These are phyloP conservation scores for Fraxinus sp. DNA, from an alignment of 305 asterid genomes.

Conservation along the genomic window DNA sequence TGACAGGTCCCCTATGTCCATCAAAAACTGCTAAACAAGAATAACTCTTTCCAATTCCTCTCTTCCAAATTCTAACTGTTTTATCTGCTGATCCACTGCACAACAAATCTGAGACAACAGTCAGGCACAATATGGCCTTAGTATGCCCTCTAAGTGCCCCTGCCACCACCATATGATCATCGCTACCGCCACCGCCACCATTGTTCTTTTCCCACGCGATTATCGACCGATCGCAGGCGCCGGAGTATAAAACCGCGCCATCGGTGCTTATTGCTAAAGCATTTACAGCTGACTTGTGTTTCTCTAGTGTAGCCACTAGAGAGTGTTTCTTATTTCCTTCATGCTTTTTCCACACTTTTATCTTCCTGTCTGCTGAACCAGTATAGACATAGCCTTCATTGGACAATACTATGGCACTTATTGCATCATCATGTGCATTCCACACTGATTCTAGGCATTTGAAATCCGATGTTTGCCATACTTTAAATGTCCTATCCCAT, in stretches of 20 bases:
- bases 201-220: conserved; percentile 69
- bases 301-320: conserved; percentile 45
- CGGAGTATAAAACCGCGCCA: conserved; percentile 63
- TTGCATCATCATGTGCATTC: conserved; percentile 84
- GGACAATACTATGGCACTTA: conserved; percentile 60
- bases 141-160: conserved; percentile 81
- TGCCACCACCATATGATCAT: conserved; percentile 47
- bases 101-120: conserved; percentile 51
- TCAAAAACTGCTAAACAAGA: conserved; percentile 64
- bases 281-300: conserved; percentile 74
- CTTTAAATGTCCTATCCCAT: conserved; percentile 80
- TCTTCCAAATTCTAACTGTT: conserved; percentile 65
- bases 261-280: conserved; percentile 65
- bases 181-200: conserved; percentile 21
- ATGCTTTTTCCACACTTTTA: conserved; percentile 56
- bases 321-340: conserved; percentile 37
- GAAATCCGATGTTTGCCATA: conserved; percentile 74
- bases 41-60: conserved; percentile 40
- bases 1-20: conserved; percentile 78
- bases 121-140: conserved; percentile 66
- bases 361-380: conserved; percentile 61
- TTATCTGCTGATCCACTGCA: conserved; percentile 32
- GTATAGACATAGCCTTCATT: conserved; percentile 57
- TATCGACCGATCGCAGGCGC: conserved; percentile 73
- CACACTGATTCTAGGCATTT: conserved; percentile 65